phyloP scores from a whole-genome alignment of 345 rosid genomes.

The Eucalyptus virginea region DNA sequence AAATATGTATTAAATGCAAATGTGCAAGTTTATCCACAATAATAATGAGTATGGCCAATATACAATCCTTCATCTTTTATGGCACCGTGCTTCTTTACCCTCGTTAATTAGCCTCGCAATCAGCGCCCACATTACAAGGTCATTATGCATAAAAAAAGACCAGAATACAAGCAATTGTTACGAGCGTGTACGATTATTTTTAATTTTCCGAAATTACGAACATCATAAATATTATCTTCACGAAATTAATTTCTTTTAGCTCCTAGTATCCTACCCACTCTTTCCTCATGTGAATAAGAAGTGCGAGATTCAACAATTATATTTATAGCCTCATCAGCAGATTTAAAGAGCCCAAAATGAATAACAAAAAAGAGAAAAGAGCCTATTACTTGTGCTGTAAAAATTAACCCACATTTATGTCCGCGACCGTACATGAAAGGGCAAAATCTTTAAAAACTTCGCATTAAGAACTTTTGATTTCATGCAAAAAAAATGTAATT shows the following conservation, averaged over 20 bases:
- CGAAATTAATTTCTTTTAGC: too few relatives aligned
- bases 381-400: not conserved
- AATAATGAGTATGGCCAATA: not conserved
- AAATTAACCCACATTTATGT: not conserved
- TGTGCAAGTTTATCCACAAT: not conserved
- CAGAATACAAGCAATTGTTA: not conserved
- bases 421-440: not conserved
- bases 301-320: not conserved
- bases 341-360: not conserved
- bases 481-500: too few relatives aligned
- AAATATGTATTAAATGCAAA: too few relatives aligned
- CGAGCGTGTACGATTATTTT: not conserved
- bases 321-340: not conserved
- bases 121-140: not conserved
- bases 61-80: not conserved
- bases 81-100: not conserved
- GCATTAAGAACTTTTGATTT: too few relatives aligned
- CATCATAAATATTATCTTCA: not conserved
- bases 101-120: not conserved
- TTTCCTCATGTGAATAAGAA: not conserved
- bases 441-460: not conserved
- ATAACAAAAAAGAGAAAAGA: not conserved
- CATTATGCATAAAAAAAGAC: not conserved
- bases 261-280: not conserved
- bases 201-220: not conserved